Evolutionary conservation across 345 rosid genomes (phyloP), one percentile per base, ranked within the genome.

Genomic region (Dovyalis caffra): DNA sequence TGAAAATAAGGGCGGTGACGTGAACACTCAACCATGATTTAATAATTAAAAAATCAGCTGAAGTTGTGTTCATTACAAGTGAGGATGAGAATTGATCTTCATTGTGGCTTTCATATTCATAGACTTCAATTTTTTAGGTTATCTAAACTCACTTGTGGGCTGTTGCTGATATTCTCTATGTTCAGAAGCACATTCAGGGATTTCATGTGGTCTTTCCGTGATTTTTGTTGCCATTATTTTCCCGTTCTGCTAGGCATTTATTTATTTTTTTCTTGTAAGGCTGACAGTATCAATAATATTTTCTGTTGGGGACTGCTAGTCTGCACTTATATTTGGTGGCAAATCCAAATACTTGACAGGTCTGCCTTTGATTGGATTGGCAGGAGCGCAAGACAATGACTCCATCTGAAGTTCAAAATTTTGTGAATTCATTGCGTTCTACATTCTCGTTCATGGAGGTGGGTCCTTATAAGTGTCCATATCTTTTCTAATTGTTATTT

Each of bases 351-450:
- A 49, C 71, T 74, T 75, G 72, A 60, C 66, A 26, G 18, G 34
- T 65, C 66, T 25, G 56, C 23, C 20, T 10, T 76, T 84, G 45
- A 32, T 83, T 88, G 79, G 80, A 74, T 80, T 79, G 70, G 73
- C 91, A 95, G 98, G 99, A 95, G 76, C 90, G 93, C 78, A 95
- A 83, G 87, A 78, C 78, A 58, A 95, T 91, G 98, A 86, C 74
- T 81, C 78, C 89, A 72, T 81, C 91, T 51, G 98, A 92, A 82
- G 87, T 89, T 79, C 93, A 90, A 64, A 73, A 75, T 66, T 95
- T 79, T 66, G 97, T 91, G 76, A 89, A 90, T 80, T 82, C 87
- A 3, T 72, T 95, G 84, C 87, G 97, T 66, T 90, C 92, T 53
- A 86, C 94, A 72, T 95, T 92, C 85, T 76, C 88, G 2, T 84